Base-by-base conservation (phyloP, 352 stramenopile species). In the Globisporangium canariense region DNA sequence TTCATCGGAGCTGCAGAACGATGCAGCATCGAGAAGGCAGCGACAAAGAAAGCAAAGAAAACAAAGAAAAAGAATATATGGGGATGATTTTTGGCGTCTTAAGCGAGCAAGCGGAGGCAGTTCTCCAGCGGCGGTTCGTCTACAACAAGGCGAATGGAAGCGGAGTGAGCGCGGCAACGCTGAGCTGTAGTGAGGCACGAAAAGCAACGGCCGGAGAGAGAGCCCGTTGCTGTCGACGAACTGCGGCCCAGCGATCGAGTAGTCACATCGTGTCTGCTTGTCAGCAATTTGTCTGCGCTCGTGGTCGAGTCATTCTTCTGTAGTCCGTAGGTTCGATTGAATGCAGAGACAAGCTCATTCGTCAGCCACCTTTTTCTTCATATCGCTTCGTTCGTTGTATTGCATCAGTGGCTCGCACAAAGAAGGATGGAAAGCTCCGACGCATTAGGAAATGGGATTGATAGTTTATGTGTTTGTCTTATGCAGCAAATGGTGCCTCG, bases 401-500 rank as follows among this genome's bases (percentile, higher is more conserved):
- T 34, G 38, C 4, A 10, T 59, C 36, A 40, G 4, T 36, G 32
- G 32, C 32, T 36, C 32, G 32, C 8, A 40, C 34, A n/a, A 40
- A 40, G 5, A 40, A 40, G 34, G 34, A 40, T 40, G 4, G 34
- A 40, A 11, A 40, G 34, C 8, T 40, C 8, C 8, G 34, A 40
- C 8, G 8, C 34, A 11, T 8, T 40, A n/a, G n/a, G n/a, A n/a
- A 40, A 11, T 40, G 34, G 34, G 30, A 5, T 34, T 34, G 30
- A 34, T 34, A 34, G 30, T 2, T 52, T n/a, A n/a, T 54, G 13
- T 16, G n/a, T 11, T 54, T 36, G 11, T 46, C 10, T 10, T 57
- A 57, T 4, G 10, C 20, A 40, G 51, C 30, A 16, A 57, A 90
- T 20, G 82, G 79, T 3, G 81, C 79, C 49, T 85, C 68, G 0